These are phyloP conservation scores for Amoebophrya sp. DNA, from an alignment of 169 alveolate genomes.

Conservation along the genomic window DNA sequence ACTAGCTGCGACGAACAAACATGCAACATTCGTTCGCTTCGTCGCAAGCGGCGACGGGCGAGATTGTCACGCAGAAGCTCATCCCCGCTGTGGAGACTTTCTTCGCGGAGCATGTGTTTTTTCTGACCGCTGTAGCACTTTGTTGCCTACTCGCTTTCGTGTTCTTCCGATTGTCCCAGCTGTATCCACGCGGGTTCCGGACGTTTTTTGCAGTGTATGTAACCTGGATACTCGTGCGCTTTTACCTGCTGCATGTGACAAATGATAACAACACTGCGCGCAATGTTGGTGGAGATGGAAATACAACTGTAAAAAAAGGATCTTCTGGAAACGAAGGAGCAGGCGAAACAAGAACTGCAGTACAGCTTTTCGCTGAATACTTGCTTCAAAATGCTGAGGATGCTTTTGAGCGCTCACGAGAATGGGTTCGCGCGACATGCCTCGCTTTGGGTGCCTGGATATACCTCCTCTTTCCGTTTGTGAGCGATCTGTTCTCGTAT, in stretches of 20 bases:
- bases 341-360: background rate
- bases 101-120: background rate
- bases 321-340: background rate
- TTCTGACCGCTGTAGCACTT: background rate
- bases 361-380: too few species aligned
- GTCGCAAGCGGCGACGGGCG: too few species aligned
- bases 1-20: too few species aligned
- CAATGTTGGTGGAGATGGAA: background rate
- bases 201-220: background rate
- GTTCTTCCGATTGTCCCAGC: background rate
- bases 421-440: background rate
- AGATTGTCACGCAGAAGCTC: too few species aligned
- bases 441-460: background rate
- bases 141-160: background rate
- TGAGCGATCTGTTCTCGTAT: background rate
- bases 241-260: background rate
- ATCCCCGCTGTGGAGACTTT: background rate
- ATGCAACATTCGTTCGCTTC: too few species aligned
- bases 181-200: background rate
- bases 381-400: background rate
- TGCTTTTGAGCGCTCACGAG: background rate
- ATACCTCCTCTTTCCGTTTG: background rate
- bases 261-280: background rate
- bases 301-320: too few species aligned
- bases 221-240: background rate